Conservation (phyloP, 805 yeast species). For the Starmerella vitae region DNA sequence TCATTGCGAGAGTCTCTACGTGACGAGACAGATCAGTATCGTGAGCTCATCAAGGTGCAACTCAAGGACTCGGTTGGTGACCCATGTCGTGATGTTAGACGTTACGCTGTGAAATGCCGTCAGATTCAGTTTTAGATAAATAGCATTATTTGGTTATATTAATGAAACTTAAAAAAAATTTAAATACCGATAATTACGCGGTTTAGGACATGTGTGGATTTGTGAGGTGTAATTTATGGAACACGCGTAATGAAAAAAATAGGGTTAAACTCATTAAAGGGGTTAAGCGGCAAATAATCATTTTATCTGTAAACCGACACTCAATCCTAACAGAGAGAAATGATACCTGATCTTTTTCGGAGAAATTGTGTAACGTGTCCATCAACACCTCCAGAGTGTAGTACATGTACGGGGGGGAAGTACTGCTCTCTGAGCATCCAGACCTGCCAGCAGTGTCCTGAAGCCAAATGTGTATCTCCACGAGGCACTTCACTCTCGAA, state of each 20-base stretch:
- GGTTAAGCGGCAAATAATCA: no score
- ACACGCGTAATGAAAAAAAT: no score
- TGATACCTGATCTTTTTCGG: no score
- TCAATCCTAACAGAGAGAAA: no score
- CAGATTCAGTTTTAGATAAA: conserved; percentile 31
- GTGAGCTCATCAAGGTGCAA: conserved; percentile 32
- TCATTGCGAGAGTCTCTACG: conserved; percentile 6
- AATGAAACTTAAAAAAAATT: no score
- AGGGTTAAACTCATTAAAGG: no score
- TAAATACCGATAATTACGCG: no score
- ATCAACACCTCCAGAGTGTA: conserved; percentile 37
- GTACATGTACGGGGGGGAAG: conserved; percentile 36
- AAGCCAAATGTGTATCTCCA: conserved; percentile 33
- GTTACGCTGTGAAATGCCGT: conserved; percentile 63
- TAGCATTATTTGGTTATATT: not conserved
- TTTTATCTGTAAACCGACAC: no score
- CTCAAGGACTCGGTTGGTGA: conserved; percentile 54
- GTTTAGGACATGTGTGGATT: no score
- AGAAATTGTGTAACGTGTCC: conserved; percentile 27
- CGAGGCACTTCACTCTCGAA: not conserved
- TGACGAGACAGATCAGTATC: not conserved
- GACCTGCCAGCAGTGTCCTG: conserved; percentile 47
- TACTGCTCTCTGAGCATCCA: conserved; percentile 43
- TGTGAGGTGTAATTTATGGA: no score
- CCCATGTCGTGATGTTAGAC: conserved; percentile 58